Evolutionary conservation across 768 basidiomycete genomes (phyloP), one percentile per base, ranked within the genome.

Genomic region (Gloeopeniophorella convolvens): DNA sequence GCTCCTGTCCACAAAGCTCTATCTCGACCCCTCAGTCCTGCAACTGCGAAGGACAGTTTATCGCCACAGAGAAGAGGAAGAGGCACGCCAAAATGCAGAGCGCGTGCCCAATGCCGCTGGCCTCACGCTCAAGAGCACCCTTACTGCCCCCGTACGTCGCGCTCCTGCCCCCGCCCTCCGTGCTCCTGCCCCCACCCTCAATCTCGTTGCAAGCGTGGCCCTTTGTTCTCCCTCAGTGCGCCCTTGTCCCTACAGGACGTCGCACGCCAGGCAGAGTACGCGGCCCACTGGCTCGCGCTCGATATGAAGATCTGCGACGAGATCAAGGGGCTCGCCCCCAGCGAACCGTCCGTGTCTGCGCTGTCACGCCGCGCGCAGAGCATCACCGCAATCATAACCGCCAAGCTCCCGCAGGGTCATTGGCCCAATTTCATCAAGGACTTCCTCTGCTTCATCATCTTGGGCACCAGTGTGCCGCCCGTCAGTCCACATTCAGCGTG

Each of bases 21-120:
- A n/a, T n/a, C n/a, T n/a, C n/a, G n/a, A n/a, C n/a, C n/a, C n/a
- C n/a, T n/a, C n/a, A n/a, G n/a, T n/a, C n/a, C n/a, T n/a, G n/a
- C n/a, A n/a, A n/a, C n/a, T n/a, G n/a, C n/a, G n/a, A n/a, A n/a
- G n/a, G n/a, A n/a, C n/a, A n/a, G n/a, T n/a, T n/a, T n/a, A n/a
- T n/a, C n/a, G n/a, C n/a, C n/a, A n/a, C n/a, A n/a, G n/a, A n/a
- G n/a, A n/a, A n/a, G n/a, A n/a, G n/a, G n/a, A n/a, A n/a, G n/a
- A n/a, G n/a, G n/a, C n/a, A n/a, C n/a, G n/a, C n/a, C n/a, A n/a
- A n/a, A n/a, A n/a, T n/a, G n/a, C n/a, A n/a, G n/a, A n/a, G n/a
- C n/a, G n/a, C 65, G 79, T 94, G 45, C 78, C 96, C 59, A 95
- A 89, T 63, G 93, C 95, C n/a, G 94, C 96, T 20, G 93, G 91